Conservation (phyloP, 2,329 filamentous ascomycete species). For the Leptodontidium sp. region DNA sequence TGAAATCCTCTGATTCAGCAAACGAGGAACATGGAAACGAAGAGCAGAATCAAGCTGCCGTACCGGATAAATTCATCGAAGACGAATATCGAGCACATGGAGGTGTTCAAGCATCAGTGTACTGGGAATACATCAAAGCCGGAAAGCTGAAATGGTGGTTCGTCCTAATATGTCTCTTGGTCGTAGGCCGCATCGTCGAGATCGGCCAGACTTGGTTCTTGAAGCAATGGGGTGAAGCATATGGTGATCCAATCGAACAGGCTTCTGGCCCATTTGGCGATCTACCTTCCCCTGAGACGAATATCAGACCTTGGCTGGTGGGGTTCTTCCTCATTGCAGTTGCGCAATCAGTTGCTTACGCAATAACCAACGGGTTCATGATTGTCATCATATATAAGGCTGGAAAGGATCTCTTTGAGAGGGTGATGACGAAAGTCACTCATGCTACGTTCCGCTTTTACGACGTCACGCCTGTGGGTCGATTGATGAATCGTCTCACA, state of each 20-base stretch:
- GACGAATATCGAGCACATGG: conserved; percentile 79
- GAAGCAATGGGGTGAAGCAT: conserved; percentile 87
- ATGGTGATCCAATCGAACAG: conserved; percentile 53
- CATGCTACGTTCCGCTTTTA: conserved; percentile 89
- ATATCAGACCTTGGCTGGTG: conserved; percentile 78
- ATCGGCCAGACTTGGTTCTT: conserved; percentile 81
- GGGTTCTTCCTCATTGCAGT: conserved; percentile 73
- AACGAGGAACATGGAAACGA: conserved; percentile 41
- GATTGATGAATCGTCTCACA: conserved; percentile 91
- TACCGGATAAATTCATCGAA: conserved; percentile 80
- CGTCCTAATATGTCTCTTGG: conserved; percentile 67
- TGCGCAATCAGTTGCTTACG: conserved; percentile 64
- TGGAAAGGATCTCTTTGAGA: conserved; percentile 76
- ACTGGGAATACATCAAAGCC: conserved; percentile 86
- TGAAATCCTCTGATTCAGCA: conserved; percentile 35
- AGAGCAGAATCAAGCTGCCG: conserved; percentile 51
- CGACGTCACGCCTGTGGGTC: conserved; percentile 86
- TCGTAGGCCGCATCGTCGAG: conserved; percentile 68
- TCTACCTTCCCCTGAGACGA: conserved; percentile 70
- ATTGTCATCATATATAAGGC: conserved; percentile 82
- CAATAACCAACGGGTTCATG: conserved; percentile 71
- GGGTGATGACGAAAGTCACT: conserved; percentile 77
- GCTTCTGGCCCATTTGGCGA: conserved; percentile 52
- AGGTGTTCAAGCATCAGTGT: conserved; percentile 77
- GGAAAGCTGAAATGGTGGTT: conserved; percentile 80